A percentile compares a stretch with the other conserved stretches of the same genome.
Conservation (phyloP, 2,329 filamentous ascomycete genomes). For the Fusarium tanahbumbuense region DNA sequence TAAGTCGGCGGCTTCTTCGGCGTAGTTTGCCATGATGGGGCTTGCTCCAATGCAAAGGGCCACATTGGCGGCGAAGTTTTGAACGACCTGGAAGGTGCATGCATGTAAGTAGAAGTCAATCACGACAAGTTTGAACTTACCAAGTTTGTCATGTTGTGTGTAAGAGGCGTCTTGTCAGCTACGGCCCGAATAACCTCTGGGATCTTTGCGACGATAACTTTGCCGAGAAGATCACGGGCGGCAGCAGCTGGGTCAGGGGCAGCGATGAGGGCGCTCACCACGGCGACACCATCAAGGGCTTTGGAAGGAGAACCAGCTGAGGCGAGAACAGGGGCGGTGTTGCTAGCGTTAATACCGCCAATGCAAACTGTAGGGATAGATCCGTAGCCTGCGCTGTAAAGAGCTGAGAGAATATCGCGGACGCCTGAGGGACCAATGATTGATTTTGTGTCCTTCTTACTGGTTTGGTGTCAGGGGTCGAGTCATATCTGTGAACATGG, state of each 20-base stretch:
- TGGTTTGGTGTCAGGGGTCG: constrained; percentile 48
- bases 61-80: constrained; percentile 94
- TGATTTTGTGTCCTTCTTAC: constrained; percentile 85
- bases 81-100: constrained; percentile 69
- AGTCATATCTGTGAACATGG: background rate
- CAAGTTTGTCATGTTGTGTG: constrained; percentile 97
- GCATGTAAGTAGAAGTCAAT: background rate
- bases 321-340: constrained; percentile 78
- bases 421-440: constrained; percentile 69
- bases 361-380: constrained; percentile 80
- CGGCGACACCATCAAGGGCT: constrained; percentile 80
- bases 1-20: constrained; percentile 84
- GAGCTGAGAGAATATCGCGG: constrained; percentile 63
- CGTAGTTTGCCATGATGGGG: constrained; percentile 94
- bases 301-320: constrained; percentile 70
- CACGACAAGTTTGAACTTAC: constrained; percentile 52
- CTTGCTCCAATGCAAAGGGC: constrained; percentile 86
- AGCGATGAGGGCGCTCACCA: constrained; percentile 89
- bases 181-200: constrained; percentile 69
- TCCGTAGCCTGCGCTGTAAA: constrained; percentile 61
- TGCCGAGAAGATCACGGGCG: constrained; percentile 65
- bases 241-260: constrained; percentile 74
- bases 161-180: constrained; percentile 74
- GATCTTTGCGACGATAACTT: constrained; percentile 62
- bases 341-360: constrained; percentile 84